Conservation (phyloP, 176 grass and related monocot species). For the Oryza brachyantha region DNA sequence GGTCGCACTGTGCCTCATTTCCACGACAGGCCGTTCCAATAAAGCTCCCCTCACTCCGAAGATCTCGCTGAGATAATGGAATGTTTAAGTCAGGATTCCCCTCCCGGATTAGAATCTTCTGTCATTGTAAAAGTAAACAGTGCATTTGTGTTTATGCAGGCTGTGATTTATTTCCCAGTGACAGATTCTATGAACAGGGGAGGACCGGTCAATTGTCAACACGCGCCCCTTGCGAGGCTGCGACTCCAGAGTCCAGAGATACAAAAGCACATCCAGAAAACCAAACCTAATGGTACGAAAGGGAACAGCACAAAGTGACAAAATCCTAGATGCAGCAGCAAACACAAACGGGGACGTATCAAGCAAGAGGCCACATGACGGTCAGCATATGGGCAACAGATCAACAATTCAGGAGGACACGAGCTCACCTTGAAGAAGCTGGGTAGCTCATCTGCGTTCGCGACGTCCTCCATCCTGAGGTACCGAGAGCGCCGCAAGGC, state of each 20-base stretch:
- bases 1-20: not conserved
- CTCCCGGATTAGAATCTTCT: conserved; percentile 10
- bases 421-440: conserved; percentile 57
- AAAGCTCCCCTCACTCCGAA: conserved; percentile 9
- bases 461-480: conserved; percentile 55
- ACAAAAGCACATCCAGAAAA: conserved; percentile 11
- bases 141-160: conserved; percentile 23
- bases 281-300: conserved; percentile 31
- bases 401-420: not conserved
- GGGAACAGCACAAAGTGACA: conserved; percentile 10
- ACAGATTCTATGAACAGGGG: not conserved
- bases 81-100: conserved; percentile 9
- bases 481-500: conserved; percentile 53
- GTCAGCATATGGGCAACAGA: conserved; percentile 17
- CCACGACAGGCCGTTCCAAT: not conserved
- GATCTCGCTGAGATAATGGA: not conserved
- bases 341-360: conserved; percentile 9
- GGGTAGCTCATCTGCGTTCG: conserved; percentile 51
- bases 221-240: not conserved
- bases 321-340: conserved; percentile 29
- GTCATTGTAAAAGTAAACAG: conserved; percentile 15
- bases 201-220: conserved; percentile 31
- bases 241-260: conserved; percentile 15
- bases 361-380: conserved; percentile 14
- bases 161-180: conserved; percentile 24